Conservation (phyloP, 352 stramenopile genomes). For the Globisporangium takayamanum region DNA sequence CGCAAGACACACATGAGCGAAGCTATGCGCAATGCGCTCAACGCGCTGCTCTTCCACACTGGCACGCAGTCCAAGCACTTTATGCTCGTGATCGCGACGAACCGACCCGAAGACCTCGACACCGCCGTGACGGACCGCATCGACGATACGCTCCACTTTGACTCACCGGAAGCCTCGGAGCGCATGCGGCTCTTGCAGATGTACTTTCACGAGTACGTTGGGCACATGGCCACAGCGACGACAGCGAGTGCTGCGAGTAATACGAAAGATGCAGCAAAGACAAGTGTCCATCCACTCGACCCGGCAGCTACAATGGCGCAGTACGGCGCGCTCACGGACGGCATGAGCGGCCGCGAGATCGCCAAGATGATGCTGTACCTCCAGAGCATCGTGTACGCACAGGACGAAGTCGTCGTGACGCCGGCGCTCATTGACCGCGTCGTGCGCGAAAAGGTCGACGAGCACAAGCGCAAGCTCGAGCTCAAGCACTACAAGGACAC, state of each 20-base stretch:
- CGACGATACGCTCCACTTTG: conserved; percentile 79
- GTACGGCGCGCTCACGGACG: conserved; percentile 52
- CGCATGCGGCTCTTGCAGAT: conserved; percentile 58
- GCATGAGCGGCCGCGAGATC: conserved; percentile 84
- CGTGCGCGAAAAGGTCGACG: conserved; percentile 61
- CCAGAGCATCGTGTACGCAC: conserved; percentile 75
- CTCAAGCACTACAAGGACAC: conserved; percentile 27
- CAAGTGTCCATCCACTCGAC: conserved; percentile 6
- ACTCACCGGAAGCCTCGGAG: conserved; percentile 55
- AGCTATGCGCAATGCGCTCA: conserved; percentile 48
- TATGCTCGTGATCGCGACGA: conserved; percentile 82
- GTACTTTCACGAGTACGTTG: conserved; percentile 65
- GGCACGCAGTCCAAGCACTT: conserved; percentile 63
- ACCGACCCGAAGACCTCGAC: conserved; percentile 75
- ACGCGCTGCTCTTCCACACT: conserved; percentile 80
- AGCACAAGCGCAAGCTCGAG: conserved; percentile 63
- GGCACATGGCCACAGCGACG: conserved; percentile 13
- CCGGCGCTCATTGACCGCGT: conserved; percentile 50
- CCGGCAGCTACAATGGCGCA: conserved; percentile 21
- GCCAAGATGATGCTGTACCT: conserved; percentile 85
- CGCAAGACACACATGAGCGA: conserved; percentile 82
- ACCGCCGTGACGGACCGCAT: conserved; percentile 74
- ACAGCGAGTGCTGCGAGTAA: not conserved
- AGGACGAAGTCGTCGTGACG: conserved; percentile 51
- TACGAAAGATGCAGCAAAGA: not conserved